Evolutionary conservation across 2,329 filamentous ascomycete species (phyloP).

Genomic region (Fusarium chuoi): DNA sequence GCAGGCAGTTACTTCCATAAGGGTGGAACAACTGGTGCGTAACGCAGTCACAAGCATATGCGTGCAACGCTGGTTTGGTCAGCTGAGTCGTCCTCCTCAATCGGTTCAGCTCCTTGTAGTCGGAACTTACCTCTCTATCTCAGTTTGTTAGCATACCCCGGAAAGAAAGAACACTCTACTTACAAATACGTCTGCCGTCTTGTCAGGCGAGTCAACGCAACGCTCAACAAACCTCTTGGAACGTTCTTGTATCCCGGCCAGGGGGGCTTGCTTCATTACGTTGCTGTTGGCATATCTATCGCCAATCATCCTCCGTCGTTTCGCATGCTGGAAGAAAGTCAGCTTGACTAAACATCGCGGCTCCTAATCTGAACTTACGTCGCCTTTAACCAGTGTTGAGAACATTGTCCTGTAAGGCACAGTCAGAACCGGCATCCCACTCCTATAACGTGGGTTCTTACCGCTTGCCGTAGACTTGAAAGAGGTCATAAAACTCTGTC

Average conservation of each 20-base stretch:
- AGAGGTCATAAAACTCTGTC: constrained; percentile 71
- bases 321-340: constrained; percentile 62
- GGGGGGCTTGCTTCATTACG: constrained; percentile 64
- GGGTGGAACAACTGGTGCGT: constrained; percentile 77
- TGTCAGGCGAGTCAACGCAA: constrained; percentile 57
- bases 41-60: constrained; percentile 75
- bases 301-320: constrained; percentile 70
- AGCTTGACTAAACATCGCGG: background rate
- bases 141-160: constrained; percentile 10
- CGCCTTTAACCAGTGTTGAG: constrained; percentile 64
- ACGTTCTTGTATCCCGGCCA: constrained; percentile 67
- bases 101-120: background rate
- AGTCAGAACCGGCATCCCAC: background rate
- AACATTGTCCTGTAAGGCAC: constrained; percentile 64
- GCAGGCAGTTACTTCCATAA: constrained; percentile 69
- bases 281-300: constrained; percentile 77
- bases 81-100: constrained; percentile 13
- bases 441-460: constrained; percentile 43
- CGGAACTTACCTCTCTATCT: constrained; percentile 46
- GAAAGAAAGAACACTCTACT: constrained; percentile 23
- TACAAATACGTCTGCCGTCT: constrained; percentile 71
- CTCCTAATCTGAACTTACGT: constrained; percentile 51
- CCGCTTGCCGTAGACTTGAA: constrained; percentile 67
- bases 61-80: constrained; percentile 60
- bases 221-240: constrained; percentile 65